phyloP scores from a whole-genome alignment of 2,329 filamentous ascomycete genomes.

The Chrysoporthe puriensis region DNA sequence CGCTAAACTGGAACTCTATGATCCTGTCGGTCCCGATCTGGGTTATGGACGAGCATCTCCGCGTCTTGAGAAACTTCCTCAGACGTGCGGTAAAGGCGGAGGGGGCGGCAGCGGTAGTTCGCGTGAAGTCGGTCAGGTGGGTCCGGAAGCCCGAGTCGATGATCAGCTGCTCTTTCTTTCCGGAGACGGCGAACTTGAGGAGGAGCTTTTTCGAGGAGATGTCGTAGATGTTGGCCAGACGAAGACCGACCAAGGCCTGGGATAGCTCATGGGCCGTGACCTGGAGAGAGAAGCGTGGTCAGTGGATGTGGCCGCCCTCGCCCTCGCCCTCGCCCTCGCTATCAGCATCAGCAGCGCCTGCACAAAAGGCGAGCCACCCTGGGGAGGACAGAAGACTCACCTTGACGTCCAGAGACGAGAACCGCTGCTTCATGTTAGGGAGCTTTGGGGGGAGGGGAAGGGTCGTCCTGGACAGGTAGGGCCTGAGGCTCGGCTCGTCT shows the following conservation, averaged over 20 bases:
- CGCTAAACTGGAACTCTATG: slow-evolving; percentile 89
- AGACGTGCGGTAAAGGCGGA: slow-evolving; percentile 84
- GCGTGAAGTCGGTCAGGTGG: slow-evolving; percentile 88
- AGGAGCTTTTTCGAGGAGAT: slow-evolving; percentile 94
- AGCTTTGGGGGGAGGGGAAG: background rate
- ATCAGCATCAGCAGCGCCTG: background rate
- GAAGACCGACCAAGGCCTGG: slow-evolving; percentile 72
- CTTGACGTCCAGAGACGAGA: slow-evolving; percentile 79
- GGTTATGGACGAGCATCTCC: slow-evolving; percentile 76
- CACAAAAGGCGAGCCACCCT: too few species aligned
- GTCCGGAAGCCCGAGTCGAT: slow-evolving; percentile 96
- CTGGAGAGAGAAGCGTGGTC: slow-evolving; percentile 47
- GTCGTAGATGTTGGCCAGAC: slow-evolving; percentile 94
- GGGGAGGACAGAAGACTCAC: slow-evolving; percentile 40
- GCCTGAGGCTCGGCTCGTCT: background rate
- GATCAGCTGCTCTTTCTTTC: slow-evolving; percentile 85
- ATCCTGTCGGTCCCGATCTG: slow-evolving; percentile 95
- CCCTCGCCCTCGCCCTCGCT: background rate
- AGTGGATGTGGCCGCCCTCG: background rate
- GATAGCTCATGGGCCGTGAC: slow-evolving; percentile 95
- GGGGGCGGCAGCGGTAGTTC: slow-evolving; percentile 81
- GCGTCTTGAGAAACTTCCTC: slow-evolving; percentile 85
- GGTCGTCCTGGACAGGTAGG: background rate
- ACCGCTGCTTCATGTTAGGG: slow-evolving; percentile 74
- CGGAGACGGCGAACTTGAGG: slow-evolving; percentile 90